A percentile compares a stretch with the other conserved stretches of the same genome.
Conservation (phyloP, 345 rosid genomes). For the Lumnitzera littorea region DNA sequence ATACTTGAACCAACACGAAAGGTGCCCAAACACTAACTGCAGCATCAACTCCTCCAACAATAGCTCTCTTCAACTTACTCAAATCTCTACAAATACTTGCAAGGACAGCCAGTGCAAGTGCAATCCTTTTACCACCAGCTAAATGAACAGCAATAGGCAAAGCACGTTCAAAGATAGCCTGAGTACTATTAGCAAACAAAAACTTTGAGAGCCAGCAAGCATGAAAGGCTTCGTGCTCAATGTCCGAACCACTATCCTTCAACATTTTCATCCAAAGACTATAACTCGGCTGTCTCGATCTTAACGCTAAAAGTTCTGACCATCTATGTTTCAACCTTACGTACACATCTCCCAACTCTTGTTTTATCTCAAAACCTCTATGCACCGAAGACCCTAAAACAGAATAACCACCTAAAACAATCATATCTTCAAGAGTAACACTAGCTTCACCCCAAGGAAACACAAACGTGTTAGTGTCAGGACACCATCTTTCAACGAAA, state of each 20-base stretch:
- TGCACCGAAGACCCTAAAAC: conserved; percentile 33
- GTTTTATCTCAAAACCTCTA: conserved; percentile 10
- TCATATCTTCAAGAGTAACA: conserved; percentile 39
- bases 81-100: conserved; percentile 34
- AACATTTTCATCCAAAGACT: conserved; percentile 15
- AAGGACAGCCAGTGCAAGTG: conserved; percentile 35
- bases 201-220: conserved; percentile 29
- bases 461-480: conserved; percentile 33
- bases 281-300: background rate
- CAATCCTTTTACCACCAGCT: conserved; percentile 34
- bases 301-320: background rate
- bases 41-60: conserved; percentile 1
- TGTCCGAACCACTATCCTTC: conserved; percentile 14
- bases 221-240: conserved; percentile 45
- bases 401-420: conserved; percentile 33
- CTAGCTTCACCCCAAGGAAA: conserved; percentile 57
- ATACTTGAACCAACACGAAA: conserved; percentile 25
- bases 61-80: conserved; percentile 13
- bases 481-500: conserved; percentile 41
- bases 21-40: conserved; percentile 20
- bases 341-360: conserved; percentile 6
- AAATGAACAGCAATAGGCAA: conserved; percentile 23
- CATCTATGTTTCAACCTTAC: conserved; percentile 6
- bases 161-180: background rate
- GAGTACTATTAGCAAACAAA: conserved; percentile 7